Evolutionary conservation across 2,329 filamentous ascomycete genomes (phyloP).

Genomic region (Pseudogymnoascus sp.): DNA sequence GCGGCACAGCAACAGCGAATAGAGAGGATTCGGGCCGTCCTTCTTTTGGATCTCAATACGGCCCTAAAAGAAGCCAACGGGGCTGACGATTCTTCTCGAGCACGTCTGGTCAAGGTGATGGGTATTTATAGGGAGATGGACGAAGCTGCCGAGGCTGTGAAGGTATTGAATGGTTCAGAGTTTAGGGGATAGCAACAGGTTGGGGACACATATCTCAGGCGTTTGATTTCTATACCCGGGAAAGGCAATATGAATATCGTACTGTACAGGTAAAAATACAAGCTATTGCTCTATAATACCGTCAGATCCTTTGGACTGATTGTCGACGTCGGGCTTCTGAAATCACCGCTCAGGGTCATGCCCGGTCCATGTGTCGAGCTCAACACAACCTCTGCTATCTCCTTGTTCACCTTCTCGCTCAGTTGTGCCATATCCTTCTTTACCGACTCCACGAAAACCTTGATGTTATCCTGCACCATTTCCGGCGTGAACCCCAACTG

Average conservation of each 20-base stretch:
- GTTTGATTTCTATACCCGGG: slow-evolving; percentile 28
- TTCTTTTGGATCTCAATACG: slow-evolving; percentile 56
- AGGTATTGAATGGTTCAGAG: slow-evolving; percentile 31
- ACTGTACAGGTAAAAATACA: slow-evolving; percentile 20
- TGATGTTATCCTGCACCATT: slow-evolving; percentile 77
- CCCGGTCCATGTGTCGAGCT: slow-evolving; percentile 83
- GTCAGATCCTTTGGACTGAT: slow-evolving; percentile 45
- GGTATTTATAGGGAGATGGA: slow-evolving; percentile 53
- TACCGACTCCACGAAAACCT: slow-evolving; percentile 62
- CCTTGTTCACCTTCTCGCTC: slow-evolving; percentile 58
- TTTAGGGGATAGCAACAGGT: slow-evolving; percentile 12
- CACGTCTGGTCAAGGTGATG: slow-evolving; percentile 45
- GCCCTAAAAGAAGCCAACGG: slow-evolving; percentile 49
- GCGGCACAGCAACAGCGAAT: slow-evolving; percentile 46
- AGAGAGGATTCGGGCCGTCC: slow-evolving; percentile 48
- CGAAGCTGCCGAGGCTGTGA: slow-evolving; percentile 49
- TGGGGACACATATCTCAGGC: slow-evolving; percentile 37
- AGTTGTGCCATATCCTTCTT: slow-evolving; percentile 67
- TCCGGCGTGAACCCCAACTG: slow-evolving; percentile 84
- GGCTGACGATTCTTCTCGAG: slow-evolving; percentile 30
- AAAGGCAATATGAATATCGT: slow-evolving; percentile 30
- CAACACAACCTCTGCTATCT: slow-evolving; percentile 68
- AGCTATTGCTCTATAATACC: slow-evolving; percentile 43
- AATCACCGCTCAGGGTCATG: slow-evolving; percentile 75
- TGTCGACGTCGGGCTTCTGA: slow-evolving; percentile 52